Conservation (phyloP, 1,284 basidiomycete genomes). For the Paramarasmius palmivorus region DNA sequence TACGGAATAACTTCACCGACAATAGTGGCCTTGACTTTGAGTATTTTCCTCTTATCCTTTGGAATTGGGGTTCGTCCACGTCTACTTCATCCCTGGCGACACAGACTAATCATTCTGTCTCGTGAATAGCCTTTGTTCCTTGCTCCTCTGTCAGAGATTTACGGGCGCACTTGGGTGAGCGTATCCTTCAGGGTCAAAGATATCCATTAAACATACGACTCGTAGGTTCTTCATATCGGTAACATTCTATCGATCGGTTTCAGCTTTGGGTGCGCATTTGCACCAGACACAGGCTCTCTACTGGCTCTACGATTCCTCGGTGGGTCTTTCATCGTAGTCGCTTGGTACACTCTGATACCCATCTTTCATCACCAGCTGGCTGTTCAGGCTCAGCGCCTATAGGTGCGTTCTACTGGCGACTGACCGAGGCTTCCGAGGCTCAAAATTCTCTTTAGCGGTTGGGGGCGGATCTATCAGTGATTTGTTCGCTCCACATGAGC, state of each 20-base stretch:
- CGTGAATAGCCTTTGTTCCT: constrained; percentile 47
- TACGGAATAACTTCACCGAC: constrained; percentile 54
- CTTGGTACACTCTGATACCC: background rate
- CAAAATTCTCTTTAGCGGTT: constrained; percentile 26
- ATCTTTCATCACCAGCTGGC: constrained; percentile 44
- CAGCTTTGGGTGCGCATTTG: constrained; percentile 69
- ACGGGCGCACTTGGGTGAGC: constrained; percentile 51
- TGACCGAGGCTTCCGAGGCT: too few species aligned
- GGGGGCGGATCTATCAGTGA: constrained; percentile 66
- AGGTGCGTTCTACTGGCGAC: constrained; percentile 19
- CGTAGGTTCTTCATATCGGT: constrained; percentile 63
- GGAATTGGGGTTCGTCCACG: constrained; percentile 39
- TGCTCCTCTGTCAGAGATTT: constrained; percentile 63
- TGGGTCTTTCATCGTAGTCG: constrained; percentile 27
- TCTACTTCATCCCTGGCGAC: background rate
- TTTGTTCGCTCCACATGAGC: constrained; percentile 60
- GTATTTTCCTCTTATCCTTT: constrained; percentile 65
- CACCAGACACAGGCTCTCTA: constrained; percentile 55
- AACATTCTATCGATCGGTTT: constrained; percentile 69
- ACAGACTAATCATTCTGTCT: background rate
- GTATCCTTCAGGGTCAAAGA: too few species aligned
- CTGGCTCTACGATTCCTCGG: constrained; percentile 74
- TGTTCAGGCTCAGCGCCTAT: constrained; percentile 61
- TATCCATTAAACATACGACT: constrained; percentile 10
- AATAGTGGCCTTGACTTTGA: constrained; percentile 50